Evolutionary conservation across 345 rosid species (phyloP).

Genomic region (Aurinia saxatilis): DNA sequence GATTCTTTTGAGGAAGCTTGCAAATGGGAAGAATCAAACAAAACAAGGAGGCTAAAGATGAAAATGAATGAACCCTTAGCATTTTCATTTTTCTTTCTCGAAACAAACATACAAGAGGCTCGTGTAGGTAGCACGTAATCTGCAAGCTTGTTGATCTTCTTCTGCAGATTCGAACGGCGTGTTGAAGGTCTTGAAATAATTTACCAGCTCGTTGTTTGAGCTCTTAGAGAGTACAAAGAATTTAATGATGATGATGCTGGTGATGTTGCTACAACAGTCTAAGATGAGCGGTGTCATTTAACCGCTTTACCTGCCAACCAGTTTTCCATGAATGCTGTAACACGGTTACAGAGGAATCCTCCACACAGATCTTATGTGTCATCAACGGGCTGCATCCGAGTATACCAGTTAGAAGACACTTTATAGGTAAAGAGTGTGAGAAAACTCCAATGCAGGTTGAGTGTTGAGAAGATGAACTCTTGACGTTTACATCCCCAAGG

Average conservation of each 20-base stretch:
- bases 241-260: background rate
- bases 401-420: constrained; percentile 78
- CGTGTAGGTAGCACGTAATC: background rate
- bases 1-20: constrained; percentile 1
- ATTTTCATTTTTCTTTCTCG: background rate
- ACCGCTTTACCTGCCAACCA: constrained; percentile 94
- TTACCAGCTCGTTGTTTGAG: constrained; percentile 10
- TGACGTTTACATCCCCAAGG: constrained; percentile 36
- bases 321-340: constrained; percentile 82
- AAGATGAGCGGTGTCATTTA: constrained; percentile 88
- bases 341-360: constrained; percentile 91
- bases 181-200: background rate
- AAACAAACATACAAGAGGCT: constrained; percentile 16
- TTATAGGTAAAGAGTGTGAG: constrained; percentile 76
- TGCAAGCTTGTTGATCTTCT: constrained; percentile 15
- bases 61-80: background rate
- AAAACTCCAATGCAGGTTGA: constrained; percentile 75
- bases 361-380: constrained; percentile 73
- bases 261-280: constrained; percentile 34
- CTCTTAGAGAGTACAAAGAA: constrained; percentile 2
- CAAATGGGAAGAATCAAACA: constrained; percentile 16
- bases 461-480: constrained; percentile 42
- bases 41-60: background rate
- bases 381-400: constrained; percentile 75
- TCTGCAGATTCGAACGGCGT: constrained; percentile 1